Base-by-base conservation (phyloP, 2,329 filamentous ascomycete genomes). In the Fusarium sp. region DNA sequence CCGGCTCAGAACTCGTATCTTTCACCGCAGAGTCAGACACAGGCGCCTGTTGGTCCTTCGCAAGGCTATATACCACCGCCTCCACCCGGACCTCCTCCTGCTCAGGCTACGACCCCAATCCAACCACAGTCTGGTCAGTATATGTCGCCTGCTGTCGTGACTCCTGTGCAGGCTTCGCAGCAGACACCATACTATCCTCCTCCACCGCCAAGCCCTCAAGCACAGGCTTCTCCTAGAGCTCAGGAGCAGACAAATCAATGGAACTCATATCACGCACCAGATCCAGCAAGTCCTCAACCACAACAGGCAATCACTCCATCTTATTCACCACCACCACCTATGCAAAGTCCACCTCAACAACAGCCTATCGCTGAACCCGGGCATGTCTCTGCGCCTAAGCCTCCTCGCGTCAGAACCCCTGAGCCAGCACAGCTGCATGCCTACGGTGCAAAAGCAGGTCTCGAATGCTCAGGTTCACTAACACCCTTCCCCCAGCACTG, bases 401-500 rank as follows among this genome's bases (percentile, higher is more conserved):
- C 70, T 4, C 64, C 64, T 38, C 76, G 74, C 13, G 35, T 51
- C 17, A 47, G 55, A 5, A 77, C 75, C 3, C 74, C 77, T 3
- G 63, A 51, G 8, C 71, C 69, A 20, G 71, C 73, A 15, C 39
- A 51, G 6, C 15, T 66, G 13, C 72, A 76, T 32, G 32, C 59
- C 14, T 74, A 56, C 1, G 75, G 78, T 14, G 64, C 69, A 13
- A 61, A 66, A 22, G 58, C 75, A 12, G 73, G 79, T 3, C 66
- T 76, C 0, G 73, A 79, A 51, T 84, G 83, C 62, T 53, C 72
- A 11, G 42, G 54, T 8, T 69, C 56, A 3, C 75, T 76, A 4
- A 67, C 79, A 26, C 70, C 78, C 1, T 80, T 81, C 22, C 50
- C 77, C 0, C 79, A 83, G 11, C 78, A 81, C 18, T 85, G 84